Evolutionary conservation across 1,284 basidiomycete genomes (phyloP).

Genomic region (Ceratobasidium sp.): DNA sequence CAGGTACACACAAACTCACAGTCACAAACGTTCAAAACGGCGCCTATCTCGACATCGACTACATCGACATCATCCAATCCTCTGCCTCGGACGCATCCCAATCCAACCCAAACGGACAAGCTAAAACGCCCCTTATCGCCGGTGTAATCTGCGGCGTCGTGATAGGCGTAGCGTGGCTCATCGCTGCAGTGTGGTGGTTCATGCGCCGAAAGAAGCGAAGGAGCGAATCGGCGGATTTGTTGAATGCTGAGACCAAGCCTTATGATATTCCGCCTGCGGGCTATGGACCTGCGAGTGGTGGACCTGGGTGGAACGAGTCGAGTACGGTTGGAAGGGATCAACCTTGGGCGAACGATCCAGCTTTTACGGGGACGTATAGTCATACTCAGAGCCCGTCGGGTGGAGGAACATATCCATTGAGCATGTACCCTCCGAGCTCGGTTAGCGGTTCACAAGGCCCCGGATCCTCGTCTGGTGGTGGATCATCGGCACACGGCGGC

Average conservation of each 20-base stretch:
- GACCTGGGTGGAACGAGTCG: constrained; percentile 20
- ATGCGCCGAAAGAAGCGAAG: neutral
- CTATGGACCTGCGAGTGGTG: constrained; percentile 23
- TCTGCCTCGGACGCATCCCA: neutral
- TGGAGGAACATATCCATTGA: constrained; percentile 17
- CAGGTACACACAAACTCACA: constrained; percentile 33
- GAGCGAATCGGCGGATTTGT: neutral
- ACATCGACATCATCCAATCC: constrained; percentile 37
- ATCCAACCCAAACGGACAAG: constrained; percentile 13
- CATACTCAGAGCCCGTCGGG: neutral
- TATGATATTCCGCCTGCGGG: constrained; percentile 26
- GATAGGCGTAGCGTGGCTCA: constrained; percentile 20
- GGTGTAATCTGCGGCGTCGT: constrained; percentile 31
- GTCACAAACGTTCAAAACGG: constrained; percentile 32
- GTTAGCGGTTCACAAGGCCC: constrained; percentile 10
- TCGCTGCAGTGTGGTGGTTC: constrained; percentile 24
- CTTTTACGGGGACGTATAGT: neutral
- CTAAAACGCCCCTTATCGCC: constrained; percentile 24
- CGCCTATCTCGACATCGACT: constrained; percentile 34
- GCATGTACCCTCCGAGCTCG: constrained; percentile 37
- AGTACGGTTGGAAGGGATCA: neutral
- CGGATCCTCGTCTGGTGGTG: constrained; percentile 12
- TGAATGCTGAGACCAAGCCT: constrained; percentile 17
- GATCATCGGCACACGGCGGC: constrained; percentile 2
- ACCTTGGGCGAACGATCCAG: constrained; percentile 41